Evolutionary conservation across 1,284 basidiomycete genomes (phyloP), one percentile per base, ranked within the genome.

Genomic region (Cryptococcus sp.): DNA sequence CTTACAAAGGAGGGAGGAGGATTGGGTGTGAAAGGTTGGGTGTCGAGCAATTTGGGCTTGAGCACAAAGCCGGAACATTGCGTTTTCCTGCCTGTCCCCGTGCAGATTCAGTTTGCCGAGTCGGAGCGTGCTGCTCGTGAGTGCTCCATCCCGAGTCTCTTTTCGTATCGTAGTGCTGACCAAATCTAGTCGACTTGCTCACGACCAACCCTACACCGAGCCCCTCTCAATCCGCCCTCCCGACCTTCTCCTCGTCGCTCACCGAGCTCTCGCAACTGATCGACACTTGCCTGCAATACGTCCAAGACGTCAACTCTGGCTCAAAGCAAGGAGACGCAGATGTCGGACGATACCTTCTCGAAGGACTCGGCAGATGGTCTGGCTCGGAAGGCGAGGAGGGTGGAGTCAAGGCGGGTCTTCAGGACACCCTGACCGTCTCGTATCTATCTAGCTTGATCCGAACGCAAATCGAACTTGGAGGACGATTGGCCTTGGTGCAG

Each of bases 381-480:
- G 35, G 85, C 81, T 60, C 75, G 87, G 69, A 85, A 80, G 58
- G 59, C n/a, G 67, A 64, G 22, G 63, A 64, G 48, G 66, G 62
- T 33, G 71, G 69, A 46, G 66, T 74, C 56, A 70, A 68, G 58
- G 65, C 66, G 47, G 72, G 71, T 47, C 43, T 68, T 37, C 77
- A 95, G 83, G 91, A 95, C 70, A 88, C 85, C 18, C 78, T 95
- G 57, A 94, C 93, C 84, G 83, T 97, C 48, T 88, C 89, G 38
- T 98, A 97, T 77, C 79, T 98, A 58, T 86, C 91, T 40, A 97
- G 91, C 73, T 80, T 98, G 57, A 86, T 97, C 47, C 82, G 91
- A 59, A 85, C 89, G 53, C 94, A 98, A 77, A 87, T 90, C 47
- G 93, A 97, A 74, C 83, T 97, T 36, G 88, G 91, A 3, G 82